Percentiles rank a stretch among this genome's conserved stretches.
Evolutionary conservation across 306 rosid species (phyloP).

Genomic region (Sechiopsis laciniata): DNA sequence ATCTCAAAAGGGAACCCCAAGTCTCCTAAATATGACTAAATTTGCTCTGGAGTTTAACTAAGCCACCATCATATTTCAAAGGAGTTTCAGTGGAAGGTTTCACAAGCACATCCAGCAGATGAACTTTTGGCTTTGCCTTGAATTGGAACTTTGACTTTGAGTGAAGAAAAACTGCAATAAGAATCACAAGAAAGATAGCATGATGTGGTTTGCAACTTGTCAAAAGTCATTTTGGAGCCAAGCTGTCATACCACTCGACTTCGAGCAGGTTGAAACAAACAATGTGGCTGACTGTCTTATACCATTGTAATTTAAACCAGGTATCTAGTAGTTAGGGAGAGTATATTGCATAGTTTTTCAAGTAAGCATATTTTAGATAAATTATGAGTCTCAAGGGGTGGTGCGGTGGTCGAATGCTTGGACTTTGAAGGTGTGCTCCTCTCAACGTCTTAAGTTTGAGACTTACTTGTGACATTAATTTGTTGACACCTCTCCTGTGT

Average conservation of each 20-base stretch:
- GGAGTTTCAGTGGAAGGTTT: conserved; percentile 9
- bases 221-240: background rate
- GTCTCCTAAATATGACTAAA: background rate
- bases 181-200: conserved; percentile 9
- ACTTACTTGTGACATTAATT: too few relatives aligned
- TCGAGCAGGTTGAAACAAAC: background rate
- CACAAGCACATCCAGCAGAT: background rate
- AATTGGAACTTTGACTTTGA: background rate
- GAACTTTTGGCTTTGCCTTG: background rate
- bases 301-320: background rate
- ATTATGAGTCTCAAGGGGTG: too few relatives aligned
- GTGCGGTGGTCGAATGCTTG: too few relatives aligned
- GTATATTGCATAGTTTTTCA: too few relatives aligned
- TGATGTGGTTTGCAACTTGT: background rate
- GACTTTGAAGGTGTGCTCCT: too few relatives aligned
- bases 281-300: background rate
- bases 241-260: background rate
- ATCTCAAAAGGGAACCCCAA: background rate
- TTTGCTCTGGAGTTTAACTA: background rate
- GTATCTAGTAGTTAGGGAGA: background rate
- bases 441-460: too few relatives aligned
- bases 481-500: too few relatives aligned
- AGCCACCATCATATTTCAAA: background rate
- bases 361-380: too few relatives aligned
- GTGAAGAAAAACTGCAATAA: background rate